Percentiles rank a stretch among this genome's conserved stretches.
Conservation (phyloP, 768 basidiomycete genomes). For the Rhodotorula babjevae region DNA sequence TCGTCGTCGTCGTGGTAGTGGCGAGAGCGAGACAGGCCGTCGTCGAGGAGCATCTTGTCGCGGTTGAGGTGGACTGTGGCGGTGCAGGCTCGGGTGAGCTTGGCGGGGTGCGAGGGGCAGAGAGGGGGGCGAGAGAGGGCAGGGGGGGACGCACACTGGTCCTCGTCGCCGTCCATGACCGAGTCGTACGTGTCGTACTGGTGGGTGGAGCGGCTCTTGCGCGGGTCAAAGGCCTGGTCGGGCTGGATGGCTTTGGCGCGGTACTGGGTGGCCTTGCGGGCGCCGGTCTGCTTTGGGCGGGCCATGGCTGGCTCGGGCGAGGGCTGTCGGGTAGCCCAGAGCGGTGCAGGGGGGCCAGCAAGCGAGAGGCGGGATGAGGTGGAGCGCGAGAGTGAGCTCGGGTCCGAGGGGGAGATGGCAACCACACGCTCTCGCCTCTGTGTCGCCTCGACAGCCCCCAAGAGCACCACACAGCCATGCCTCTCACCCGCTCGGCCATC, state of each 20-base stretch:
- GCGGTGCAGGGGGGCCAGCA: not conserved
- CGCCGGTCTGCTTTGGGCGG: slow-evolving; percentile 12
- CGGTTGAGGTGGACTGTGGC: slow-evolving; percentile 33
- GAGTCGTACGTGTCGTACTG: slow-evolving; percentile 20
- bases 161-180: slow-evolving; percentile 30
- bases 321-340: not conserved
- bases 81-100: not conserved
- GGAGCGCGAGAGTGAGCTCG: not conserved
- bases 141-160: slow-evolving; percentile 17
- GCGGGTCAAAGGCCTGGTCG: slow-evolving; percentile 13
- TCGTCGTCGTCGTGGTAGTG: not conserved
- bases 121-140: too few relatives aligned
- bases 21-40: not conserved
- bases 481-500: slow-evolving; percentile 1
- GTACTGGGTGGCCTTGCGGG: slow-evolving; percentile 27
- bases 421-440: too few relatives aligned
- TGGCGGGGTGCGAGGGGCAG: not conserved
- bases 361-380: not conserved
- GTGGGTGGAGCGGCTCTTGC: not conserved
- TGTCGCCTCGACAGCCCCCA: too few relatives aligned
- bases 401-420: not conserved
- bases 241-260: slow-evolving; percentile 8
- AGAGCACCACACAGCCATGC: not conserved
- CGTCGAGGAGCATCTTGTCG: slow-evolving; percentile 34
- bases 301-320: not conserved